Evolutionary conservation across 371 early-diverging fungal genomes (phyloP).

Genomic region (Rhizopus delemar): DNA sequence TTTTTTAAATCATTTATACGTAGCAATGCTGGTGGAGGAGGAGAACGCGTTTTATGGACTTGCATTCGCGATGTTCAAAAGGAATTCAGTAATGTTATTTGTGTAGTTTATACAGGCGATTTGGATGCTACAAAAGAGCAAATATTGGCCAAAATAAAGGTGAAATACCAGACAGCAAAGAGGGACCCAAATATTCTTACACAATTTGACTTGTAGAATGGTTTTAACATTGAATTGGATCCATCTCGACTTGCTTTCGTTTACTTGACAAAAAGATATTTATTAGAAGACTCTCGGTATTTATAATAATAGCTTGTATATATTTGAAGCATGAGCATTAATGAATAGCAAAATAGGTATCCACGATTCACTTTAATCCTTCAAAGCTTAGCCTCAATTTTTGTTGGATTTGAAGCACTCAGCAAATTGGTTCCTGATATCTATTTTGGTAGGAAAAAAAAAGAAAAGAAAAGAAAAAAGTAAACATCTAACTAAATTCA

Average conservation of each 20-base stretch:
- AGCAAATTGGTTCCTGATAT: conserved; percentile 73
- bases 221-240: conserved; percentile 73
- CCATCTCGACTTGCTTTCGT: conserved; percentile 59
- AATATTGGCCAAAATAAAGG: conserved; percentile 67
- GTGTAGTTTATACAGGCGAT: conserved; percentile 84
- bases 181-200: neutral
- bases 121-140: conserved; percentile 48
- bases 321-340: neutral
- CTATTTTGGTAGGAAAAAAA: conserved; percentile 66
- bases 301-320: neutral
- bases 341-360: conserved; percentile 51
- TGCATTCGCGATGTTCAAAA: conserved; percentile 76
- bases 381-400: conserved; percentile 83
- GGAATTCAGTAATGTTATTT: conserved; percentile 61
- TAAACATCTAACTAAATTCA: neutral
- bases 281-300: conserved; percentile 61
- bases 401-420: conserved; percentile 80
- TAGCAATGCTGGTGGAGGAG: conserved; percentile 93
- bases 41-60: conserved; percentile 95
- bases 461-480: neutral
- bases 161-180: conserved; percentile 14
- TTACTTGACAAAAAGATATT: conserved; percentile 62
- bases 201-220: conserved; percentile 44
- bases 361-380: conserved; percentile 81
- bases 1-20: neutral